Base-by-base conservation (phyloP, 169 alveolate genomes). In the Theileria orientalis region DNA sequence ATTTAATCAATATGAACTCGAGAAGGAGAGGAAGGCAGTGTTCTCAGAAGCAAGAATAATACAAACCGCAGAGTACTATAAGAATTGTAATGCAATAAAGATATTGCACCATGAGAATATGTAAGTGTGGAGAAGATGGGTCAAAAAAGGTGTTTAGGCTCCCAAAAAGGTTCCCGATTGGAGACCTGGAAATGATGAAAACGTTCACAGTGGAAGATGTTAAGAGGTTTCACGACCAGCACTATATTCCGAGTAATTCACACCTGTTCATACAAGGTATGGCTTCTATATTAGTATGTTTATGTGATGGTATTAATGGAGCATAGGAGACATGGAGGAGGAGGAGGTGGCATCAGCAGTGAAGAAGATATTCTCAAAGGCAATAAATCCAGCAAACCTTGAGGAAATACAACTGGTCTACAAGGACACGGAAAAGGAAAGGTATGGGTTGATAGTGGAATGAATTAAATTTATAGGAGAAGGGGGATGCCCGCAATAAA, bases 31-130 rank as follows among this genome's bases (percentile, higher is more conserved):
- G 46, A 83, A 86, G 49, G 96, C 96, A 21, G 88, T 92, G 19
- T 76, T 92, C 29, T 92, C 96, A 3, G 96, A 92, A 78, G 91
- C 93, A 42, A 77, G 92, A 7, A 79, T 92, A 51, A 91, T 92
- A 37, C 87, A 87, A 74, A 92, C 94, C 27, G 85, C 88, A 41
- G 92, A 89, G 40, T 92, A 92, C 61, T 73, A 92, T 57, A 85
- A 90, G 83, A 91, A 92, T 69, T 91, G 93, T 66, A 90, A 86
- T 32, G 90, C 91, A 30, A 86, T 92, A 19, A 76, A 85, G 69
- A 80, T 86, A 41, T 69, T 92, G 63, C 96, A 92, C 67, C 62
- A 74, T 44, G 96, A 92, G 62, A 92, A 90, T 70, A 84, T 87
- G 91, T 87, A 46, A 21, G 76, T 32, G 3, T 14, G 21, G 8